Percentiles rank a stretch among this genome's conserved stretches.
These are phyloP conservation scores for Leishmania major DNA, from an alignment of 208 protist genomes.

Conservation along the genomic window DNA sequence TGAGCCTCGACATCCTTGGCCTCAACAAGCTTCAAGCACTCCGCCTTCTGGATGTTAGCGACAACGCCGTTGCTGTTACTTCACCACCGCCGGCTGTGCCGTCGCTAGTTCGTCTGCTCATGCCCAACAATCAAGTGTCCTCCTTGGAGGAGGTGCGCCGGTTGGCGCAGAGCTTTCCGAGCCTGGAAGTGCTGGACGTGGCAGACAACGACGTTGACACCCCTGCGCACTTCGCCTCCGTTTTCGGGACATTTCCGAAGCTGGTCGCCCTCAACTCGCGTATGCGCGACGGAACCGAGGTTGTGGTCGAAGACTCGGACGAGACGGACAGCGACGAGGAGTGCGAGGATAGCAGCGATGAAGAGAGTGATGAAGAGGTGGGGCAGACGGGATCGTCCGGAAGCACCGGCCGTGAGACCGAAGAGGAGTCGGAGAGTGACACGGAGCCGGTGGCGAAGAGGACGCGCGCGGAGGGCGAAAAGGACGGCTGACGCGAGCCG, in stretches of 20 bases:
- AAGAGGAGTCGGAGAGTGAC: conserved; percentile 9
- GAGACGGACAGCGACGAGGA: conserved; percentile 35
- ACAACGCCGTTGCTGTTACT: conserved; percentile 68
- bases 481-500: background rate
- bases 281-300: conserved; percentile 53
- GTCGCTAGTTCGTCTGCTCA: conserved; percentile 50
- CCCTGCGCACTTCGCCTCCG: conserved; percentile 34
- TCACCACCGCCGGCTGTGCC: conserved; percentile 25
- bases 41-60: conserved; percentile 80
- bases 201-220: conserved; percentile 64
- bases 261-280: conserved; percentile 60
- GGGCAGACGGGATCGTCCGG: background rate
- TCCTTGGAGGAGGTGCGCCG: conserved; percentile 54
- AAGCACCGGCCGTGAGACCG: conserved; percentile 6
- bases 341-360: conserved; percentile 24
- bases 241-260: conserved; percentile 63
- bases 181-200: conserved; percentile 71
- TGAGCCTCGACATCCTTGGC: conserved; percentile 32
- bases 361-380: background rate
- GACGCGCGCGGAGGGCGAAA: conserved; percentile 20
- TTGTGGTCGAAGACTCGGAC: conserved; percentile 38
- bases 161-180: conserved; percentile 55
- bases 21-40: conserved; percentile 41
- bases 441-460: conserved; percentile 31
- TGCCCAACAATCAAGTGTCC: conserved; percentile 72